phyloP scores from a whole-genome alignment of 371 early-diverging fungal genomes.

The Dinochytrium kinnereticum region DNA sequence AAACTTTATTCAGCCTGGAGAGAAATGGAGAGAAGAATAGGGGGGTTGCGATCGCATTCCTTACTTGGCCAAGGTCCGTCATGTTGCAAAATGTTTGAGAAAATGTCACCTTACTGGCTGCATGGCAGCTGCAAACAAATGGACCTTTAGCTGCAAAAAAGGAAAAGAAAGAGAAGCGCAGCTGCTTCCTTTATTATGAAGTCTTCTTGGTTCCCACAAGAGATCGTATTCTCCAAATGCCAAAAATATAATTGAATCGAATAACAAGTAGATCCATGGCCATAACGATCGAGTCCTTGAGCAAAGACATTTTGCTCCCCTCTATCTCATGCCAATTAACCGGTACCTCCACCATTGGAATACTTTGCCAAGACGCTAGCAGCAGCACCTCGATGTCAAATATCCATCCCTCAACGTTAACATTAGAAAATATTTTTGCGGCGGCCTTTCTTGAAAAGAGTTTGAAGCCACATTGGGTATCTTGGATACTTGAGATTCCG shows the following conservation, averaged over 20 bases:
- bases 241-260: conserved; percentile 82
- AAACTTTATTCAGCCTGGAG: neutral
- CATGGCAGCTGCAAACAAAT: no score
- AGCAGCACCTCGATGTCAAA: conserved; percentile 95
- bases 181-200: no score
- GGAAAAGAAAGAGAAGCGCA: no score
- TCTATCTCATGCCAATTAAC: conserved; percentile 96
- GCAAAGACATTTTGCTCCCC: conserved; percentile 88
- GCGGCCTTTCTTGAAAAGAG: conserved; percentile 84
- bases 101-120: no score
- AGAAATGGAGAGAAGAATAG: neutral
- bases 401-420: conserved; percentile 96
- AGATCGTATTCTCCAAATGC: conserved; percentile 73
- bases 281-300: conserved; percentile 89
- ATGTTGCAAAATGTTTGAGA: no score
- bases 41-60: neutral
- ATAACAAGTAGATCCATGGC: conserved; percentile 85
- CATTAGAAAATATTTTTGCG: conserved; percentile 76
- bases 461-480: conserved; percentile 98
- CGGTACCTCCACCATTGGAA: conserved; percentile 86
- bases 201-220: neutral
- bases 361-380: conserved; percentile 67
- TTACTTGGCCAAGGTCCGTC: neutral
- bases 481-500: conserved; percentile 78
- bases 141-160: no score